Conservation (phyloP, 2,329 filamentous ascomycete species). For the Phyllosticta paracitricarpa region DNA sequence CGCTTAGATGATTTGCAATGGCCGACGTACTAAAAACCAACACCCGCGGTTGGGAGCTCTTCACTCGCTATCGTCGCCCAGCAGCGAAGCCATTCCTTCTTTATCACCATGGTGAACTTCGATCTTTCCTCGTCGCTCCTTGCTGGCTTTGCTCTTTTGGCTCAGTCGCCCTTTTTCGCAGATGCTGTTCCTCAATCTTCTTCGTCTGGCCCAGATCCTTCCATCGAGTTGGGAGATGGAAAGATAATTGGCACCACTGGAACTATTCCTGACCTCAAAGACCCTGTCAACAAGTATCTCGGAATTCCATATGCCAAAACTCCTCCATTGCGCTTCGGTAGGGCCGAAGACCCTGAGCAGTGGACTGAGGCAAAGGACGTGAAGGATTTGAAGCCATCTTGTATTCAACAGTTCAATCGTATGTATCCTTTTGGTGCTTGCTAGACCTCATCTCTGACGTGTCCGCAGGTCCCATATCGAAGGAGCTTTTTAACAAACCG, state of each 20-base stretch:
- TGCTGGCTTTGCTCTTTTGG: background rate
- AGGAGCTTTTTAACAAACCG: constrained; percentile 1
- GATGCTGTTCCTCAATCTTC: background rate
- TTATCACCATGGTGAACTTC: background rate
- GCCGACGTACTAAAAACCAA: background rate
- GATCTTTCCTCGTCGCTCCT: background rate
- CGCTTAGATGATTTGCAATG: background rate
- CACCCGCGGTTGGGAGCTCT: background rate
- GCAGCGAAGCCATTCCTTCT: background rate
- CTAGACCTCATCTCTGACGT: background rate
- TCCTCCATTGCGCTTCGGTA: constrained; percentile 18
- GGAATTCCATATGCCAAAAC: constrained; percentile 22
- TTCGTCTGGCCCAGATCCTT: background rate
- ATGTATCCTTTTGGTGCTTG: background rate
- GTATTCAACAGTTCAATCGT: constrained; percentile 21
- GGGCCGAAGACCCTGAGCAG: constrained; percentile 13
- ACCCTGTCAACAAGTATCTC: constrained; percentile 20
- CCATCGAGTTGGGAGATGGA: constrained; percentile 9
- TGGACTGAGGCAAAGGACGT: constrained; percentile 17
- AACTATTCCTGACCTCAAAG: constrained; percentile 14
- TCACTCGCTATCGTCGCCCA: background rate
- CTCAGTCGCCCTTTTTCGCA: background rate
- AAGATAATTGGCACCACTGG: constrained; percentile 20
- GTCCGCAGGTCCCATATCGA: background rate
- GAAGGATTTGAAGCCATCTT: constrained; percentile 18